Conservation (phyloP, 441 rosid genomes). For the Hura crepitans region DNA sequence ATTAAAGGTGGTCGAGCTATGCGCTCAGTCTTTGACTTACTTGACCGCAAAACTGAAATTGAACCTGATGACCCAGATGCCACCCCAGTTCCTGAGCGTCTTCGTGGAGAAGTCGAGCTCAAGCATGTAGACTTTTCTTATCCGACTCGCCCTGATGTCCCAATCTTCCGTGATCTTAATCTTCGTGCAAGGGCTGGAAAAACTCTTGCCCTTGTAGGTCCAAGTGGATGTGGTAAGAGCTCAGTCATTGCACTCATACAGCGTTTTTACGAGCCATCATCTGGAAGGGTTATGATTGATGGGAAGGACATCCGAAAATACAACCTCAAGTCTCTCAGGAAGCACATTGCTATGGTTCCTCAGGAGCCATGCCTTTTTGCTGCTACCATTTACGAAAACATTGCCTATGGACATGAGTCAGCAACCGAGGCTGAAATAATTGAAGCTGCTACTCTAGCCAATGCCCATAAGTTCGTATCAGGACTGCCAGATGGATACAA, state of each 20-base stretch:
- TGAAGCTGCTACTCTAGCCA: slow-evolving; percentile 89
- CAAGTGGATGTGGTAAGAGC: slow-evolving; percentile 98
- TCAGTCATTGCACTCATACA: slow-evolving; percentile 79
- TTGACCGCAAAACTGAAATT: slow-evolving; percentile 96
- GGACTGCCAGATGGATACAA: slow-evolving; percentile 79
- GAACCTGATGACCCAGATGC: slow-evolving; percentile 94
- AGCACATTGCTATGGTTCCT: slow-evolving; percentile 91
- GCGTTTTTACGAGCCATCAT: slow-evolving; percentile 87
- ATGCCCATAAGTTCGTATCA: slow-evolving; percentile 92
- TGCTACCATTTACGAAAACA: slow-evolving; percentile 80
- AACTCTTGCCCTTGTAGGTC: slow-evolving; percentile 94
- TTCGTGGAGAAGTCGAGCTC: slow-evolving; percentile 89
- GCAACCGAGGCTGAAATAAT: slow-evolving; percentile 85
- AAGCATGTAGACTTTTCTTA: slow-evolving; percentile 96
- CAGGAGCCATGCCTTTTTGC: slow-evolving; percentile 97
- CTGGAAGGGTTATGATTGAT: slow-evolving; percentile 83
- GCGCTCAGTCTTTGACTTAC: slow-evolving; percentile 88
- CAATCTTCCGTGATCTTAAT: slow-evolving; percentile 74
- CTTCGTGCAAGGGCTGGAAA: slow-evolving; percentile 92
- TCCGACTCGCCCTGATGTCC: slow-evolving; percentile 90
- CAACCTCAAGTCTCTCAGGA: slow-evolving; percentile 82
- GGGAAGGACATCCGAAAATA: slow-evolving; percentile 92
- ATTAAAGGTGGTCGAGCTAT: slow-evolving; percentile 96
- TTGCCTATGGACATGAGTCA: slow-evolving; percentile 84
- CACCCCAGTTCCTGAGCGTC: slow-evolving; percentile 73